Evolutionary conservation across 2,329 filamentous ascomycete species (phyloP).

Genomic region (Apiospora rasikravindrae): DNA sequence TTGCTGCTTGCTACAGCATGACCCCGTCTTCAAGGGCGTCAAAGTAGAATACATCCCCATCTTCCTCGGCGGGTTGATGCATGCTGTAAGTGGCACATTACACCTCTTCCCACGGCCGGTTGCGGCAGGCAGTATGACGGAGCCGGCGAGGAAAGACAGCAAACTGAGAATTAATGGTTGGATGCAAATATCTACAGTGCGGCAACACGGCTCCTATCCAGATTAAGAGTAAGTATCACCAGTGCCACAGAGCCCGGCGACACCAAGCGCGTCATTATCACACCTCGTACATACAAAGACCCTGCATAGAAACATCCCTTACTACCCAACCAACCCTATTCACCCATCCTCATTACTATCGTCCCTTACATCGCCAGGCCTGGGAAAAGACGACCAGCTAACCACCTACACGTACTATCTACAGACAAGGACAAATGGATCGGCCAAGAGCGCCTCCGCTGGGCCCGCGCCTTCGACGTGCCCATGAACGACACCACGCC

Average conservation of each 20-base stretch:
- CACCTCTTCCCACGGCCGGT: not conserved
- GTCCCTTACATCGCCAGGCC: not conserved
- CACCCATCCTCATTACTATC: no score
- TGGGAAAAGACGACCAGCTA: not conserved
- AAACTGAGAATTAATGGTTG: not conserved
- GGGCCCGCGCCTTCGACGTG: conserved; percentile 41
- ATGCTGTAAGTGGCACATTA: conserved; percentile 33
- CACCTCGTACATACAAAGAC: not conserved
- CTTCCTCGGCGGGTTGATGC: conserved; percentile 45
- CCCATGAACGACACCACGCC: conserved; percentile 40
- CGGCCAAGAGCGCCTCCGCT: conserved; percentile 40
- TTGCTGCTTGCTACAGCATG: conserved; percentile 32
- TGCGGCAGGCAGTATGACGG: not conserved
- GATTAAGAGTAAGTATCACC: conserved; percentile 41
- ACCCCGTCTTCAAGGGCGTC: conserved; percentile 37
- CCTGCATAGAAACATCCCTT: not conserved
- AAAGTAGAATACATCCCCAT: conserved; percentile 44
- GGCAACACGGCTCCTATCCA: conserved; percentile 43
- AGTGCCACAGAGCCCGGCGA: not conserved
- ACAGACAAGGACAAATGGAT: conserved; percentile 47
- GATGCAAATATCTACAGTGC: conserved; percentile 29
- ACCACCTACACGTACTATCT: not conserved
- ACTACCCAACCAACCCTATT: not conserved
- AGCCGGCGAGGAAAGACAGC: not conserved
- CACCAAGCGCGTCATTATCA: not conserved